Conservation (phyloP, 768 basidiomycete species). For the Dacryopinax spathularia region DNA sequence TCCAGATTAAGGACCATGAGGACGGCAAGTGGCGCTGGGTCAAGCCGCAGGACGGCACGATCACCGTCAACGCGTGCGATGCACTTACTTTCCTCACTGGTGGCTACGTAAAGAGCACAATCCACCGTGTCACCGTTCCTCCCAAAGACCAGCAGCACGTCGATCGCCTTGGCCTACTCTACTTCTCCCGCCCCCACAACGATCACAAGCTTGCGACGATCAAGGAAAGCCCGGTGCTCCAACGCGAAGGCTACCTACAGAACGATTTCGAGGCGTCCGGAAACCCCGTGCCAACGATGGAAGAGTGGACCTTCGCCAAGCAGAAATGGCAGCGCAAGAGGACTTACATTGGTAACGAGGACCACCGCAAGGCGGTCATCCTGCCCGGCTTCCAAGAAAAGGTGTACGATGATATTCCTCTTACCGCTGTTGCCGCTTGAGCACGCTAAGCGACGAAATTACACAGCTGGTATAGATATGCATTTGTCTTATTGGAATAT, state of each 20-base stretch:
- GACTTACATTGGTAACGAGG: conserved; percentile 21
- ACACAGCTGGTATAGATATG: neutral
- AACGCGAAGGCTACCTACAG: conserved; percentile 29
- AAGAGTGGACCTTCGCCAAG: conserved; percentile 38
- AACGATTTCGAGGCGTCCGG: conserved; percentile 25
- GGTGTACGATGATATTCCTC: conserved; percentile 7
- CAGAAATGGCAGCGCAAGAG: conserved; percentile 36
- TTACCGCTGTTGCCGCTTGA: neutral
- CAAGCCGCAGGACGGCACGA: conserved; percentile 42
- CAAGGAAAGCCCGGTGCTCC: conserved; percentile 35
- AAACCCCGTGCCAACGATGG: conserved; percentile 31
- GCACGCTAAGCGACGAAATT: neutral
- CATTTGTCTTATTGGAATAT: neutral
- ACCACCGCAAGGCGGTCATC: conserved; percentile 29
- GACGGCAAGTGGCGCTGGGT: conserved; percentile 44
- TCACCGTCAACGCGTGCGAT: conserved; percentile 48
- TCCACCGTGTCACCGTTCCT: conserved; percentile 48
- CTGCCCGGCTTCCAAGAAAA: conserved; percentile 34
- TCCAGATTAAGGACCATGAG: conserved; percentile 39
- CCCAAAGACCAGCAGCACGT: conserved; percentile 38
- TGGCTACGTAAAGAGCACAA: conserved; percentile 44
- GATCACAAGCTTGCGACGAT: conserved; percentile 34
- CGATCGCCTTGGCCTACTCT: conserved; percentile 43
- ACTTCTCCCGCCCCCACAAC: conserved; percentile 43
- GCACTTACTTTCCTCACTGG: conserved; percentile 47